Evolutionary conservation across 805 yeast species (phyloP), one percentile per base, ranked within the genome.

Genomic region (Brettanomyces nanus): DNA sequence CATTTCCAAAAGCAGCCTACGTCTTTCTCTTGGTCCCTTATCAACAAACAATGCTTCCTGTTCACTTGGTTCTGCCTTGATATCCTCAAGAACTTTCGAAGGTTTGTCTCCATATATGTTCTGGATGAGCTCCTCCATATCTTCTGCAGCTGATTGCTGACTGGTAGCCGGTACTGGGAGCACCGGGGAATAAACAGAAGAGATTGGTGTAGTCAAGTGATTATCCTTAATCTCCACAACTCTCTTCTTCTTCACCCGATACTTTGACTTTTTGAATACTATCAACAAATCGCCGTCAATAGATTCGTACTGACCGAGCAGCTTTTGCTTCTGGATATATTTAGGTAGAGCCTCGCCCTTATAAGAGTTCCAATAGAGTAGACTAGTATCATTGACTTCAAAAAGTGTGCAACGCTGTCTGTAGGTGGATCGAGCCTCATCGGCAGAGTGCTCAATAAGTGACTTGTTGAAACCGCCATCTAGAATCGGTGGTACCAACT

Each of bases 1-100:
- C 4, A 77, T 45, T 7, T 73, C 47, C 7, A 62, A 53, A 15
- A 77, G 19, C 9, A 36, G 31, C 3, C 41, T 39, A 3, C 56
- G 41, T 34, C 62, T 51, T 22, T 20, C 42, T 2, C 27, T 42
- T 3, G 60, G 61, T 3, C 62, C 62, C 28, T 42, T 46, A 39
- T 57, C 62, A 4, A 56, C 22, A 21, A 27, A 35, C 6, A 35
- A 11, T 9, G 38, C 11, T 10, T 13, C 17, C 3, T 18, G 11
- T 9, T 9, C 26, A n/a, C n/a, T n/a, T 11, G 26, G 26, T 9
- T 7, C 26, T 9, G 26, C 26, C 11, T 23, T 23, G 11, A 23
- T 23, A 23, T 23, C 26, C 11, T 11, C 11, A 11, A 23, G 26
- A 9, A 23, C 26, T 11, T 23, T 23, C 26, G 7, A 7, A 11